Percentiles rank a stretch among this genome's conserved stretches.
phyloP scores from a whole-genome alignment of 2,329 filamentous ascomycete species.

The Fusarium sp. region DNA sequence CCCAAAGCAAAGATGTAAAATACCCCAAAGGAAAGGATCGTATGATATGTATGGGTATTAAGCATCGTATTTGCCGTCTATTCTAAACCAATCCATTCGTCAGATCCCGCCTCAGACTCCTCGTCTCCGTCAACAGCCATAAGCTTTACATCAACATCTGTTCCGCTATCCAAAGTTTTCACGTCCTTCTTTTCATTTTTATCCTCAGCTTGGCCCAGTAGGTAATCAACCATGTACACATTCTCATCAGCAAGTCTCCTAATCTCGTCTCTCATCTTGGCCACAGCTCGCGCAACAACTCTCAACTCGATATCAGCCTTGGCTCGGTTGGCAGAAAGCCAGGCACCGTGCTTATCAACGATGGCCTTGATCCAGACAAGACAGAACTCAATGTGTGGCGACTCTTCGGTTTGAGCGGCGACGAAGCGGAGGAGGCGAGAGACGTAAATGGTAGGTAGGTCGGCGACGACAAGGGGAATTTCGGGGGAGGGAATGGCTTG shows the following conservation, averaged over 20 bases:
- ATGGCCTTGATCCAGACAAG: constrained; percentile 90
- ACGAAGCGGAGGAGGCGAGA: constrained; percentile 88
- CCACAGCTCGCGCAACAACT: constrained; percentile 83
- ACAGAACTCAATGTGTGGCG: constrained; percentile 94
- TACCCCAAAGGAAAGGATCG: constrained; percentile 7
- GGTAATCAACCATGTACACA: constrained; percentile 87
- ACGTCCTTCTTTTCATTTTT: constrained; percentile 46
- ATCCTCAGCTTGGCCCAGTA: constrained; percentile 67
- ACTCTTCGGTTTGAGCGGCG: constrained; percentile 87
- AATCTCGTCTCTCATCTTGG: constrained; percentile 84
- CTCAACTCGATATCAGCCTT: constrained; percentile 88
- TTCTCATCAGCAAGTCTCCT: constrained; percentile 89
- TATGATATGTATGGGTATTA: constrained; percentile 46
- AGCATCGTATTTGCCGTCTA: constrained; percentile 51
- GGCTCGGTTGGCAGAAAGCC: constrained; percentile 83
- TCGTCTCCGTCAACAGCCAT: constrained; percentile 52
- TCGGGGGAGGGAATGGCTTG: constrained; percentile 82
- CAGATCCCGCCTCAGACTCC: constrained; percentile 55
- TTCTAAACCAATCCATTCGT: constrained; percentile 64
- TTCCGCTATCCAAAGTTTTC: constrained; percentile 39
- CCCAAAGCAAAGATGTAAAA: constrained; percentile 42
- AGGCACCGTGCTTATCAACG: constrained; percentile 85
- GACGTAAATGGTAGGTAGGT: constrained; percentile 88
- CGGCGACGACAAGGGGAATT: constrained; percentile 81
- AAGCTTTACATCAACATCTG: constrained; percentile 49